Evolutionary conservation across 371 early-diverging fungal species (phyloP), one percentile per base, ranked within the genome.

Genomic region (Mortierella sp.): DNA sequence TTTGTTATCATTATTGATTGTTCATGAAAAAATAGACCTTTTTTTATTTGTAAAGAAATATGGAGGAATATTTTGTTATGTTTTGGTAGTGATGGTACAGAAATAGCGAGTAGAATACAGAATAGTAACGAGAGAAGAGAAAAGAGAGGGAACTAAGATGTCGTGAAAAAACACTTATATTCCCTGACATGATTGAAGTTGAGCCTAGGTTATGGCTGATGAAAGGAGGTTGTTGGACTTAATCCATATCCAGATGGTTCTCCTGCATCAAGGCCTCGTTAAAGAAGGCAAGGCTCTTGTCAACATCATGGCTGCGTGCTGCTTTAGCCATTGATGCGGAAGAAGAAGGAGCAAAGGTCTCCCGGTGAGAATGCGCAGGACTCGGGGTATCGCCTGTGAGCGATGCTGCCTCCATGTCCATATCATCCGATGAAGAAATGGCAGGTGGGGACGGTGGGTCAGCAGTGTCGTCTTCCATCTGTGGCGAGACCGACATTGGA

Each of bases 181-280:
- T 82, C 75, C 82, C 76, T 79, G 21, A 70, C 75, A 31, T 79
- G 79, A 14, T 73, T n/a, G n/a, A n/a, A n/a, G n/a, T n/a, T n/a
- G n/a, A n/a, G n/a, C n/a, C n/a, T n/a, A n/a, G n/a, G n/a, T n/a
- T n/a, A n/a, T n/a, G n/a, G n/a, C n/a, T 71, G 34, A 76, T 74
- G 65, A 83, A 83, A 83, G 34, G 45, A 83, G 63, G 5, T 65
- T 73, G 70, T 79, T 83, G 60, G n/a, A 83, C 79, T 45, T 76
- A 73, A 3, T 83, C 76, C 2, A 79, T 76, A n/a, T 70, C 79
- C 63, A 76, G 79, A 9, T 74, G 80, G 14, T 74, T 65, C n/a
- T 60, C 9, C 19, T 65, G 65, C 65, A 65, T 65, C 38, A 65
- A 38, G 7, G 65, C 65, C 24, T 65, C 65, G 65, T 65, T 38